Evolutionary conservation across 108 stramenopile genomes (phyloP), one percentile per base, ranked within the genome.

Genomic region (Skeletonema potamos): DNA sequence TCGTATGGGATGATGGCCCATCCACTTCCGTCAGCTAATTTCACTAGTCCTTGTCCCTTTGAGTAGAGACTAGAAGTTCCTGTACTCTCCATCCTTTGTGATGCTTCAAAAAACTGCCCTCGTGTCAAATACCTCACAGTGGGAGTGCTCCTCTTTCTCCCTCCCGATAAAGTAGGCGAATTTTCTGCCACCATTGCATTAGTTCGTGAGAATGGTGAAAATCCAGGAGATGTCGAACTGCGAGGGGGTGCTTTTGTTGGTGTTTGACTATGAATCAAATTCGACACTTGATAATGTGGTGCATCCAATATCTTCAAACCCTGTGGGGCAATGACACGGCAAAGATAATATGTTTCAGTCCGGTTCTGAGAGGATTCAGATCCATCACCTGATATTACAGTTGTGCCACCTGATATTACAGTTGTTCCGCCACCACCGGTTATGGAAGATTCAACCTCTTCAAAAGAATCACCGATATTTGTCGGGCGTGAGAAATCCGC

Each of bases 231-330:
- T 10, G 56, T 17, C 3, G 74, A 59, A 48, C 58, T 32, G 54
- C 44, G 57, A 65, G 66, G 55, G n/a, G 39, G 7, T 3, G 9
- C 37, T 29, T 70, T 63, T 17, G 58, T 54, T 5, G 29, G 66
- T 20, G 70, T 32, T 44, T 72, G 73, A n/a, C 85, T 85, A 61
- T 83, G 88, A 41, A 94, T 94, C 29, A 94, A 74, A 61, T 66
- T 81, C 7, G 76, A 70, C 10, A 84, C 83, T 73, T 95, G 93
- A 79, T 91, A 91, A 33, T 95, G 89, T 26, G 91, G 89, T 37
- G 91, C 88, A 80, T 95, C 93, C 39, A 95, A 66, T 57, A 95
- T 92, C 64, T 91, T 91, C 32, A 95, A 77, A 15, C 93, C 93
- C 12, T 78, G 54, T 8, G 91, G 91, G 36, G 89, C 88, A 58